Conservation (phyloP, 1,139 yeast species). For the Magnusiomyces magnusii region DNA sequence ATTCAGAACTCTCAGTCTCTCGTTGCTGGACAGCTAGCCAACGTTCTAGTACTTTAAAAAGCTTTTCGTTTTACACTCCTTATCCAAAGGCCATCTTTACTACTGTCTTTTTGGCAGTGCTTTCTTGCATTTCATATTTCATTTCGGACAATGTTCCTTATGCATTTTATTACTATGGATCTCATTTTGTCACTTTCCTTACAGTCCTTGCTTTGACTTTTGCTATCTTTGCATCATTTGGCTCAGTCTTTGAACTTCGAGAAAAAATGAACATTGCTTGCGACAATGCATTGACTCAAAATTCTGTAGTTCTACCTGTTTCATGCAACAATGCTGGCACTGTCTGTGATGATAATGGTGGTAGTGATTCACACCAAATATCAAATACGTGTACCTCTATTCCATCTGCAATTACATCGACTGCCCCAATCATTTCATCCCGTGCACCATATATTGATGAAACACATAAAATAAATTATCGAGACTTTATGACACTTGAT, state of each 20-base stretch:
- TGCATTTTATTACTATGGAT: neutral
- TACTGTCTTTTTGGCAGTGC: neutral
- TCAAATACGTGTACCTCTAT: neutral
- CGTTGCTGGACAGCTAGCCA: neutral
- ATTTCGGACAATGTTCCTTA: neutral
- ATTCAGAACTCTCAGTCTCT: neutral
- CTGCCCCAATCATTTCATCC: neutral
- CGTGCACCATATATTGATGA: neutral
- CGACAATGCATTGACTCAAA: neutral
- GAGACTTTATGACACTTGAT: neutral
- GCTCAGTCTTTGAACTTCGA: neutral
- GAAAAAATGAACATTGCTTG: neutral
- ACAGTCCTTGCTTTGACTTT: neutral
- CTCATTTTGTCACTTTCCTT: neutral
- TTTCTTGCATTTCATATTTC: neutral
- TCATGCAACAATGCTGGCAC: neutral
- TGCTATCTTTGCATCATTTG: neutral
- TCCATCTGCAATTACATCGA: neutral
- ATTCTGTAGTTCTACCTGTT: neutral
- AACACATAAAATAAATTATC: neutral
- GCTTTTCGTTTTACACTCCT: neutral
- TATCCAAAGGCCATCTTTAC: neutral
- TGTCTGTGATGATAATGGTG: neutral
- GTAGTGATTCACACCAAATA: neutral
- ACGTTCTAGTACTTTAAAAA: neutral